Evolutionary conservation across 225 moss, liverwort and hornwort species (phyloP).

Genomic region (Physcomitrellopsis africana): DNA sequence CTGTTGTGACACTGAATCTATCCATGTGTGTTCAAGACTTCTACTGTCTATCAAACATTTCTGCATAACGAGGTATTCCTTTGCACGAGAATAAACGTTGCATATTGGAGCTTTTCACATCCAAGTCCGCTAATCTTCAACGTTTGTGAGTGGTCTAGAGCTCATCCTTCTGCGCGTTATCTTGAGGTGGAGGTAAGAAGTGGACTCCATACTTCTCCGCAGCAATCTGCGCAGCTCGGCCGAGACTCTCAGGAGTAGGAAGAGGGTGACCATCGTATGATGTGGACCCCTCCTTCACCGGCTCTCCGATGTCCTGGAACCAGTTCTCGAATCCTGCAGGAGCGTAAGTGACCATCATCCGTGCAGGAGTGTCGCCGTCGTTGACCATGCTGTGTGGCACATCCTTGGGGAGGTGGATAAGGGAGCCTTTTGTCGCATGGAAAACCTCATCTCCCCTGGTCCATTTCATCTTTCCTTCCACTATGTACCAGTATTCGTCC

Average conservation of each 20-base stretch:
- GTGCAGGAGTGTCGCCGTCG: background rate
- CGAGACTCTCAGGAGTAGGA: background rate
- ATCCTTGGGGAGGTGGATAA: no score
- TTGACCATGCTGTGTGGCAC: no score
- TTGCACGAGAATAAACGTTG: no score
- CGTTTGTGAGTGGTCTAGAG: background rate
- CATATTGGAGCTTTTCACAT: no score
- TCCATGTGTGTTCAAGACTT: no score
- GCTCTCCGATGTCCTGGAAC: background rate
- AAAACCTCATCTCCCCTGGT: no score
- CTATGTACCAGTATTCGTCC: constrained; percentile 22
- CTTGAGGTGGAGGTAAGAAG: background rate
- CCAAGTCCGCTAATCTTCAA: no score
- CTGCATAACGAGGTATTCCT: no score
- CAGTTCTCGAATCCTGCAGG: background rate
- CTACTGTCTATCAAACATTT: no score
- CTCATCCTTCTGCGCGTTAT: background rate
- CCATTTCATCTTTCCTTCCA: constrained; percentile 21
- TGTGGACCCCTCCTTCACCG: background rate
- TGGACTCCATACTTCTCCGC: background rate
- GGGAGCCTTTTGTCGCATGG: no score
- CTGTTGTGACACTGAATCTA: no score
- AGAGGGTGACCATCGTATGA: background rate
- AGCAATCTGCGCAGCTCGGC: background rate
- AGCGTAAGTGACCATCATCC: background rate